Conservation (phyloP, 768 basidiomycete genomes). For the Cyclocybe aegerita region DNA sequence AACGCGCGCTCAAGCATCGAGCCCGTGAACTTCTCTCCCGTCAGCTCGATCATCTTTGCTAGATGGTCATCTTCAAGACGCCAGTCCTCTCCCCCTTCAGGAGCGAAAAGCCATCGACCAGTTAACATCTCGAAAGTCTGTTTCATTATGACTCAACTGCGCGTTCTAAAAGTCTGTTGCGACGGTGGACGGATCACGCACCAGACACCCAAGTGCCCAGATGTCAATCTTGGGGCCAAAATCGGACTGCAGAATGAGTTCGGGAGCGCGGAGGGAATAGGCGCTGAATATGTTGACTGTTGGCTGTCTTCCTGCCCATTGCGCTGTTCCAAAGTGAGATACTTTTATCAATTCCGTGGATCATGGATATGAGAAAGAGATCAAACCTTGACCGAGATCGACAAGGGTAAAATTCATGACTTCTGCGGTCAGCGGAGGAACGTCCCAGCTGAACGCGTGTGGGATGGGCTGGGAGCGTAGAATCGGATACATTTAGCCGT, state of each 20-base stretch:
- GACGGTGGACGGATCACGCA: background rate
- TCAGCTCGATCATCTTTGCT: conserved; percentile 27
- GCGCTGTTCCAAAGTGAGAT: conserved; percentile 11
- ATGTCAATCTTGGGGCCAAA: conserved; percentile 1
- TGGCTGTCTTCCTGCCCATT: conserved; percentile 18
- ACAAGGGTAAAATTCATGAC: background rate
- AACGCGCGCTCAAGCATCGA: conserved; percentile 12
- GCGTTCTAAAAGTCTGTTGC: background rate
- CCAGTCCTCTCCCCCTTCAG: conserved; percentile 14
- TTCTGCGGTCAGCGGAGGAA: background rate
- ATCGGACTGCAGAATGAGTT: background rate
- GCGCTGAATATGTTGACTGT: conserved; percentile 9
- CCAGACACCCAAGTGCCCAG: conserved; percentile 4
- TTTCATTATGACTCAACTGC: background rate
- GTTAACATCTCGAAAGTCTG: conserved; percentile 23
- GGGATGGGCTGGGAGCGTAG: conserved; percentile 4
- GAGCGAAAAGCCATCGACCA: conserved; percentile 22
- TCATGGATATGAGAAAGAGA: background rate
- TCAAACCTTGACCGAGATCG: conserved; percentile 20
- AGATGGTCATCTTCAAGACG: conserved; percentile 24
- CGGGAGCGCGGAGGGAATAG: conserved; percentile 14
- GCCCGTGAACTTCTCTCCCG: conserved; percentile 18
- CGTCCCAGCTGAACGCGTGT: conserved; percentile 1
- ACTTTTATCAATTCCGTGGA: too few relatives aligned
- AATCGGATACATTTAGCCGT: background rate